A percentile compares a stretch with the other conserved stretches of the same genome.
Evolutionary conservation across 352 stramenopile genomes (phyloP).

Genomic region (Phytophthora palmivora): DNA sequence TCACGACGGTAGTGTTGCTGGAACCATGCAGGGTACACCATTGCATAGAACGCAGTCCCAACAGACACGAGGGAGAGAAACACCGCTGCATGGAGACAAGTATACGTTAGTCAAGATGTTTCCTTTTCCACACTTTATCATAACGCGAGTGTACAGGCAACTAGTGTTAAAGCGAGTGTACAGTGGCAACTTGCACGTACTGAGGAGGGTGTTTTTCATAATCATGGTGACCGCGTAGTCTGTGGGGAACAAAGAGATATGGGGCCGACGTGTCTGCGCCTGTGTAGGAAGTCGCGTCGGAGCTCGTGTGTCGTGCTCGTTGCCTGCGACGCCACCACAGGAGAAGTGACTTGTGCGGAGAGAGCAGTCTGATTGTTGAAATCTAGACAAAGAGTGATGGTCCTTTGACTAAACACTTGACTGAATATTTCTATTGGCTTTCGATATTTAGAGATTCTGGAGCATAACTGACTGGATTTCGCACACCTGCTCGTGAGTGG

Average conservation of each 20-base stretch:
- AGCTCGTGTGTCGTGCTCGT: not conserved
- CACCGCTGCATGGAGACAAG: slow-evolving; percentile 55
- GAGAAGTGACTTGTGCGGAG: slow-evolving; percentile 30
- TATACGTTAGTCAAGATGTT: not conserved
- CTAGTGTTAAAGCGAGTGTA: slow-evolving; percentile 22
- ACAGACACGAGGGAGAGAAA: slow-evolving; percentile 79
- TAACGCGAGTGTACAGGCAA: not conserved
- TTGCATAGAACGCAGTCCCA: slow-evolving; percentile 80
- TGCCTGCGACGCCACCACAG: slow-evolving; percentile 36
- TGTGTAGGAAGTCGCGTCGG: slow-evolving; percentile 16
- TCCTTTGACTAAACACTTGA: not conserved
- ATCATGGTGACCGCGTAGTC: slow-evolving; percentile 30
- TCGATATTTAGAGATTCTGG: slow-evolving; percentile 21
- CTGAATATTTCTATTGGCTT: slow-evolving; percentile 1
- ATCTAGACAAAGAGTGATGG: slow-evolving; percentile 6
- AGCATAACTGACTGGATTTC: slow-evolving; percentile 46
- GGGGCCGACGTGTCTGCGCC: slow-evolving; percentile 2
- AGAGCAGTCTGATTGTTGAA: slow-evolving; percentile 3
- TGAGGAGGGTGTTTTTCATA: slow-evolving; percentile 83
- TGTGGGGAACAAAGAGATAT: not conserved
- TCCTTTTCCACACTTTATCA: slow-evolving; percentile 2
- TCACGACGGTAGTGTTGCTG: slow-evolving; percentile 84
- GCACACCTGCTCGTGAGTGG: slow-evolving; percentile 3
- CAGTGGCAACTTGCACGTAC: slow-evolving; percentile 33
- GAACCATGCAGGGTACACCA: slow-evolving; percentile 87